Conservation (phyloP, 2,329 filamentous ascomycete species). For the Paraphoma sp. region DNA sequence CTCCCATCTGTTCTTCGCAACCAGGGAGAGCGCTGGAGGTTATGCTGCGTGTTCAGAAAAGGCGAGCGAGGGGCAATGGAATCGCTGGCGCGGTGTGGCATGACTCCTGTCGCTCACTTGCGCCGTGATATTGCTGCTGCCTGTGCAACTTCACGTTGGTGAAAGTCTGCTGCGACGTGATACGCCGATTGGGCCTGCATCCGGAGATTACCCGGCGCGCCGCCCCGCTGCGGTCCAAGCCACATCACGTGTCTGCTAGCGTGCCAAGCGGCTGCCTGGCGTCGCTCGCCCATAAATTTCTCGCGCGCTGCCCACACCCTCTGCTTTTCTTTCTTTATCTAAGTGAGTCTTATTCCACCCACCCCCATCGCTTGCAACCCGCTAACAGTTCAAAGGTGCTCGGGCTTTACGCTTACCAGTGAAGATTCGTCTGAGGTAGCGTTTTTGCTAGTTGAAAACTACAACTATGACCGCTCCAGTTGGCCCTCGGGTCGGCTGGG, state of each 20-base stretch:
- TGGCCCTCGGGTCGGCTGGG: conserved; percentile 73
- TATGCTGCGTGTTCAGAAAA: too few relatives aligned
- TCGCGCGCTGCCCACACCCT: conserved; percentile 6
- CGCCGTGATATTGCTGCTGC: neutral
- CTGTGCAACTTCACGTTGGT: neutral
- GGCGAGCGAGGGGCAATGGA: too few relatives aligned
- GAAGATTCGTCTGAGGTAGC: conserved; percentile 86
- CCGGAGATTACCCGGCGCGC: neutral
- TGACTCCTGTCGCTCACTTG: neutral
- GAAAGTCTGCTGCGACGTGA: neutral
- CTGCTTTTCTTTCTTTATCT: neutral
- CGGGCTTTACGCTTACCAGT: conserved; percentile 83
- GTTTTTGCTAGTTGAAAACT: conserved; percentile 94
- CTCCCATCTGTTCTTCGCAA: too few relatives aligned
- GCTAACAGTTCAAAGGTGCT: too few relatives aligned
- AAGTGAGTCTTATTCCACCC: too few relatives aligned
- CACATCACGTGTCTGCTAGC: conserved; percentile 24
- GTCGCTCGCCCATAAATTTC: neutral
- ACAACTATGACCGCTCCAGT: conserved; percentile 76
- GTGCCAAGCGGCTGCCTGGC: conserved; percentile 21
- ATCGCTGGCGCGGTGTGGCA: too few relatives aligned
- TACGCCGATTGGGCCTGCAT: neutral
- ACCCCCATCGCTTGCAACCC: too few relatives aligned
- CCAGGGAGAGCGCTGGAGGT: too few relatives aligned
- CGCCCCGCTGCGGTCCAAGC: neutral